Base-by-base conservation (phyloP, 2,329 filamentous ascomycete genomes). In the Alternaria alternata region DNA sequence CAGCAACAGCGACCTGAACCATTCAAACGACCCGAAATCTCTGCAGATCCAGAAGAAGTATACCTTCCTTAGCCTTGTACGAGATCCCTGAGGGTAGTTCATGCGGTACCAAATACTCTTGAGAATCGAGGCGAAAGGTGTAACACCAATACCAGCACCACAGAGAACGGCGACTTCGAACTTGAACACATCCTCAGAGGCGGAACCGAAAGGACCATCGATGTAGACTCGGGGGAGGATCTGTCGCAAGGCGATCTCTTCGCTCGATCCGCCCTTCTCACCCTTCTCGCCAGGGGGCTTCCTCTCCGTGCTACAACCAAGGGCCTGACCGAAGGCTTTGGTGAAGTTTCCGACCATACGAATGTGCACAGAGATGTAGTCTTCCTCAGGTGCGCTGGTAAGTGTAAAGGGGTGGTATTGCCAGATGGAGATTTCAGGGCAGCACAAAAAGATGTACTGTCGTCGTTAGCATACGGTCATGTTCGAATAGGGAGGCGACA, bases 41-140 rank as follows among this genome's bases (percentile, higher is more conserved):
- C 92, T 86, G 83, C 92, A 94, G 64, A 95, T 89, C 92, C 92
- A 95, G 86, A 95, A 93, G 83, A 95, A 95, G 83, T 95, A 96
- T 24, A 96, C 91, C 79, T 95, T 96, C 73, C 89, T 86, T 43
- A 96, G 84, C 4, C 91, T 85, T 3, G 91, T 94, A 81, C 90
- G 91, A 7, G 55, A 57, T 79, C 89, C 87, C 76, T 92, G 89
- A 3, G 91, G 90, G 80, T 92, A 94, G 84, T 93, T 94, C 89
- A 94, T 93, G 51, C 92, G 88, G 83, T 95, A 96, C 92, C 92
- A 96, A 80, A 96, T 94, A 54, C 90, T 93, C 84, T 96, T 96
- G 74, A 85, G 75, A 49, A 85, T 84, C 30, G 81, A 83, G 14
- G 83, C 83, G 68, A 85, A 85, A 6, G 82, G 81, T 11, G 83